Evolutionary conservation across 371 early-diverging fungal species (phyloP).

Genomic region (Mucor velutinosus): DNA sequence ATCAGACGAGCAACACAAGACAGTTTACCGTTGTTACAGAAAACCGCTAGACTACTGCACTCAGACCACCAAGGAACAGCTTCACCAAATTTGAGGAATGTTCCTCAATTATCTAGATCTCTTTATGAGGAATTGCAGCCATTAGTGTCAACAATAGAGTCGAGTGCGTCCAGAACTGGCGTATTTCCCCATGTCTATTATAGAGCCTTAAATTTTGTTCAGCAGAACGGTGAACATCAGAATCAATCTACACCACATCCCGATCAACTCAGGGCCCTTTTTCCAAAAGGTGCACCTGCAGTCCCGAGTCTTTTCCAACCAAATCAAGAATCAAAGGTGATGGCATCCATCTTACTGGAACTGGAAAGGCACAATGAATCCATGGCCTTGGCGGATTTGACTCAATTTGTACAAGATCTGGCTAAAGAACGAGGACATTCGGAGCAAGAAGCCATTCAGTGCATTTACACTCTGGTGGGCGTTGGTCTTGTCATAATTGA

Average conservation of each 20-base stretch:
- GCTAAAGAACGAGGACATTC: neutral
- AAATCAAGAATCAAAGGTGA: neutral
- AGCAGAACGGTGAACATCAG: neutral
- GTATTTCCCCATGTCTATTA: neutral
- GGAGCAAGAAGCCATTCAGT: neutral
- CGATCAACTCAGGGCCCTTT: neutral
- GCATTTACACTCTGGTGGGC: slow-evolving; percentile 4
- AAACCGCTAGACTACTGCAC: neutral
- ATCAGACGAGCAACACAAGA: neutral
- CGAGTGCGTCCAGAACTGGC: neutral
- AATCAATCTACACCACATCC: neutral
- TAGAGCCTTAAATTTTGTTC: neutral
- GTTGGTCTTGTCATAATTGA: slow-evolving; percentile 1
- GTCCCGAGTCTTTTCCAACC: neutral
- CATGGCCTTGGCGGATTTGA: neutral
- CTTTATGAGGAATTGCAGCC: neutral
- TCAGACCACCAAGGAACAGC: neutral
- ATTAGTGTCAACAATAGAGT: neutral
- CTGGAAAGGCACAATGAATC: neutral
- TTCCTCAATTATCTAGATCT: neutral
- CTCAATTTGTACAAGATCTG: neutral
- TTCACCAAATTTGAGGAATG: neutral
- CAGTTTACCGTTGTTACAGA: neutral
- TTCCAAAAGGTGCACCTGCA: neutral
- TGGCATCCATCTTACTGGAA: neutral